Evolutionary conservation across 1,139 yeast species (phyloP), one percentile per base, ranked within the genome.

Genomic region (Hansenula lynferdii): DNA sequence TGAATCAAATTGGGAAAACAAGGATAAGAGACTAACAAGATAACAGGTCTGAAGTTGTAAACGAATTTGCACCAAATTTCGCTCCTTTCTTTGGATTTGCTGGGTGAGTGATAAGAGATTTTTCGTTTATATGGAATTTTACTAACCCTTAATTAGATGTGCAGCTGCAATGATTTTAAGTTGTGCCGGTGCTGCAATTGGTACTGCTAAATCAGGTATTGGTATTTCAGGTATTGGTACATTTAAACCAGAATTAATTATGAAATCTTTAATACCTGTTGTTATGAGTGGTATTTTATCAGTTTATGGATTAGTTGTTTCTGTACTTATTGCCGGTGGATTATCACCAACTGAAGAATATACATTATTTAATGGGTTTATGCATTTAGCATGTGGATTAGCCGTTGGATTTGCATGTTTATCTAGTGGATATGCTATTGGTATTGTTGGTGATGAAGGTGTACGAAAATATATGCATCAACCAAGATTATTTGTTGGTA

Each of bases 361-460:
- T 63, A 80, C 97, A 6, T 70, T 92, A 37, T 92, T 86, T 69
- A 86, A 90, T 56, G 98, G 98, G 27, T 87, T 89, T 60, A 89
- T 94, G 90, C 98, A 92, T 67, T 73, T 92, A 60, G 94, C 95
- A 38, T 90, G 97, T 62, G 98, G 98, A 7, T 69, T 92, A 42
- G 80, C 95, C 28, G 98, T 94, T 36, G 98, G 98, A 21, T 85
- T 92, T 57, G 87, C 97, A 5, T 95, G 97, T 62, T 74, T 92
- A 58, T 95, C 97, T 43, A 90, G 96, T 48, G 99, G 99, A 42
- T 92, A 86, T 61, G 96, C 98, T 53, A 92, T 92, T 69, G 99
- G 99, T 51, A 89, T 92, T 48, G 99, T 92, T 38, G 99, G 99
- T 51, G 98, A 92, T 62, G 97, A 90, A 53, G 98, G 98, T 60